Conservation (phyloP, 257 asterid species). For the Gentiana macrophylla region DNA sequence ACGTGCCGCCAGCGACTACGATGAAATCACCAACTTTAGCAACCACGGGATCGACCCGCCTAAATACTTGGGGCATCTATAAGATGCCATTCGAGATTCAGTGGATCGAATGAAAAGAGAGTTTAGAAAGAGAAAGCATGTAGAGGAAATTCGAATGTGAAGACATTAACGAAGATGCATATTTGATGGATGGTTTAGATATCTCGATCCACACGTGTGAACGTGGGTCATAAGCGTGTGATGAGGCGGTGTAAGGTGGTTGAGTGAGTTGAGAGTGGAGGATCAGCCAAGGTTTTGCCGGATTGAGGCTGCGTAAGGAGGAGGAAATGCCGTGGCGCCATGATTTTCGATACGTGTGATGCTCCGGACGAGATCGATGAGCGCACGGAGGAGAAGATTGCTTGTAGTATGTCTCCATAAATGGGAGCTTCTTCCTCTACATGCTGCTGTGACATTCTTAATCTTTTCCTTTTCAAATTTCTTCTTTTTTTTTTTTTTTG, state of each 20-base stretch:
- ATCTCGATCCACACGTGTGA: constrained; percentile 20
- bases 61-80: constrained; percentile 35
- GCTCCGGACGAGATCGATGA: constrained; percentile 41
- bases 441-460: no score
- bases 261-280: constrained; percentile 27
- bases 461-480: no score
- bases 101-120: constrained; percentile 32
- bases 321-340: constrained; percentile 48
- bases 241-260: constrained; percentile 24
- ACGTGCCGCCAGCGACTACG: background rate
- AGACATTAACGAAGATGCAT: constrained; percentile 30
- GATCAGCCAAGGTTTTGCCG: constrained; percentile 23
- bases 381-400: constrained; percentile 43
- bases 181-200: constrained; percentile 18
- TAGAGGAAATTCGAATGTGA: no score
- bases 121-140: no score
- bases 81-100: constrained; percentile 42
- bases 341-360: constrained; percentile 37
- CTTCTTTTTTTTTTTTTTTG: no score
- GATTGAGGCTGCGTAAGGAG: constrained; percentile 39
- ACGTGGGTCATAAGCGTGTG: constrained; percentile 58
- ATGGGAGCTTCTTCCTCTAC: constrained; percentile 16
- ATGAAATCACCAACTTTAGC: no score
- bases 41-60: constrained; percentile 38
- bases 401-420: constrained; percentile 37